phyloP scores from a whole-genome alignment of 768 basidiomycete species.

The Cyathus striatus region DNA sequence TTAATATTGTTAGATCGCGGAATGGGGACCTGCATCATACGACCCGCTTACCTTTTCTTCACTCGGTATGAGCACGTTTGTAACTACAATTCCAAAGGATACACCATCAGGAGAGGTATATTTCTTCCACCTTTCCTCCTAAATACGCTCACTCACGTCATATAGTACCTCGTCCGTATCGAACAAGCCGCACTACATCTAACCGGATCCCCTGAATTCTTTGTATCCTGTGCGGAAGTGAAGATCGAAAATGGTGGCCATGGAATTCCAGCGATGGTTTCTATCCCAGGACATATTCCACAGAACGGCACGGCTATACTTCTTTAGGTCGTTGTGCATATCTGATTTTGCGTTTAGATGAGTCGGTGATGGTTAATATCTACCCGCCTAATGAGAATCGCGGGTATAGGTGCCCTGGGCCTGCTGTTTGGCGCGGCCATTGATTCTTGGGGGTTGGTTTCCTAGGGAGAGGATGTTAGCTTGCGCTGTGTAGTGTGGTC shows the following conservation, averaged over 20 bases:
- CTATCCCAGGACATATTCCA: conserved; percentile 44
- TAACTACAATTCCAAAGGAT: conserved; percentile 32
- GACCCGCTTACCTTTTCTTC: conserved; percentile 31
- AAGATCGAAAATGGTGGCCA: conserved; percentile 36
- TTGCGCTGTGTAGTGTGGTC: too few species aligned
- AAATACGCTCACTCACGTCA: background rate
- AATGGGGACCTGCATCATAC: conserved; percentile 33
- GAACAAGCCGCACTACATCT: conserved; percentile 44
- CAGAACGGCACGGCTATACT: conserved; percentile 18
- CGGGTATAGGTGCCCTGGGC: background rate
- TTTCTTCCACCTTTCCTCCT: background rate
- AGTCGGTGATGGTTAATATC: background rate
- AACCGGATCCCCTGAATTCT: conserved; percentile 39
- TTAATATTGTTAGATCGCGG: conserved; percentile 23
- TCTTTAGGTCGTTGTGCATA: background rate
- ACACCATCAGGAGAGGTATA: conserved; percentile 38
- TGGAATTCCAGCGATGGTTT: conserved; percentile 39
- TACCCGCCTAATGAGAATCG: background rate
- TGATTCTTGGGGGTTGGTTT: too few species aligned
- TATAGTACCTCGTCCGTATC: conserved; percentile 38
- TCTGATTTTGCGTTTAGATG: background rate
- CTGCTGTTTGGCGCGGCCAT: background rate
- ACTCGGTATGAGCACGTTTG: conserved; percentile 24
- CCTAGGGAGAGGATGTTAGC: too few species aligned
- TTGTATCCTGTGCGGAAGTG: conserved; percentile 45